Conservation (phyloP, 2,329 filamentous ascomycete species). For the Pleurostoma richardsiae region DNA sequence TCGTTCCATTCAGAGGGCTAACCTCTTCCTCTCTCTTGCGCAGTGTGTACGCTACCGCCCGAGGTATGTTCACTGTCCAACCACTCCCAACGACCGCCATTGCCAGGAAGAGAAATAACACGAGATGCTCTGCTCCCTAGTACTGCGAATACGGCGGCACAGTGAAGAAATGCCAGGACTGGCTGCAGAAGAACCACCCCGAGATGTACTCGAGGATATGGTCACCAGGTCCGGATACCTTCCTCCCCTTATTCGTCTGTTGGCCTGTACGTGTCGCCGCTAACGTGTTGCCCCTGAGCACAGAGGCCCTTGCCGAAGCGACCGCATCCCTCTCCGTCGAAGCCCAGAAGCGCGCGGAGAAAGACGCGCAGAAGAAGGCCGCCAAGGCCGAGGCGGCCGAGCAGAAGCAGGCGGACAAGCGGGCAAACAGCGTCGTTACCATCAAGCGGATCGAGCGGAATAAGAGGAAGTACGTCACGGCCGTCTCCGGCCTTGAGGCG, state of each 20-base stretch:
- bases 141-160: constrained; percentile 99
- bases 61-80: constrained; percentile 42
- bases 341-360: constrained; percentile 89
- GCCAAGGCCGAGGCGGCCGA: constrained; percentile 88
- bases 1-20: constrained; percentile 6
- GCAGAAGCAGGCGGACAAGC: constrained; percentile 74
- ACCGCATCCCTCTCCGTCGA: constrained; percentile 83
- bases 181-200: constrained; percentile 73
- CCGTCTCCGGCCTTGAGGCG: constrained; percentile 82
- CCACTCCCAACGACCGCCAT: background rate
- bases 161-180: constrained; percentile 94
- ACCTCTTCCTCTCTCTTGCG: constrained; percentile 6
- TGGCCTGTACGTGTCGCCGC: background rate
- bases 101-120: background rate
- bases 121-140: constrained; percentile 40
- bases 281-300: constrained; percentile 3
- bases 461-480: constrained; percentile 95
- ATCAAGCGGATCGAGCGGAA: constrained; percentile 98
- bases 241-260: background rate
- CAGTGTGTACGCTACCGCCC: constrained; percentile 61
- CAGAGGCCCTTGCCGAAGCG: constrained; percentile 77
- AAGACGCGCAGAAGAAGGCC: constrained; percentile 95
- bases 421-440: constrained; percentile 74
- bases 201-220: constrained; percentile 75
- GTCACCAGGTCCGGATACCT: constrained; percentile 63